phyloP scores from a whole-genome alignment of 163 green algal genomes.

The Trebouxiophyceae sp. region DNA sequence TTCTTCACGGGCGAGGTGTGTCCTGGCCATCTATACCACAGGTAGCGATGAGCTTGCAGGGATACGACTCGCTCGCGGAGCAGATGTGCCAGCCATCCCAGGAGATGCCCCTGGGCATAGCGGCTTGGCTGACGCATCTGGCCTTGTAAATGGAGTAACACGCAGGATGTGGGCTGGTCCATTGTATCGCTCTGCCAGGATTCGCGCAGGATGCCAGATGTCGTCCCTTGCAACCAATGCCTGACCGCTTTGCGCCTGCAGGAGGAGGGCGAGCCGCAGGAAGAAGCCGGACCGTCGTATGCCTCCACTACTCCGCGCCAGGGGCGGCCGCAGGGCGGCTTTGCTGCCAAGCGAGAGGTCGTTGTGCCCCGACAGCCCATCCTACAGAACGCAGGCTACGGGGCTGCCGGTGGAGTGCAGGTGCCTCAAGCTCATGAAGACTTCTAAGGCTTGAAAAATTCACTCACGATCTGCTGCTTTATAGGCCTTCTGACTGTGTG shows the following conservation, averaged over 20 bases:
- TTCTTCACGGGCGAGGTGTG: background rate
- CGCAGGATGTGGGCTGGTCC: background rate
- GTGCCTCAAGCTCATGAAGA: background rate
- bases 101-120: background rate
- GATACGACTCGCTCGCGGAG: no score
- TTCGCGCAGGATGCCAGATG: no score
- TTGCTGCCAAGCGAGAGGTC: background rate
- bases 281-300: background rate
- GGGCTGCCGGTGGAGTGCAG: conserved; percentile 8
- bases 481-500: background rate
- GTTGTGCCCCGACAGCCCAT: conserved; percentile 1
- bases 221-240: background rate
- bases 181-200: no score
- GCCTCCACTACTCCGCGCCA: background rate
- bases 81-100: no score
- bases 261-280: background rate
- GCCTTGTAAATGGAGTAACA: background rate
- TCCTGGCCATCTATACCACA: background rate
- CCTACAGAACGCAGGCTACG: conserved; percentile 5
- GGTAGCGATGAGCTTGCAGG: background rate
- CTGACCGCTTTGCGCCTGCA: background rate
- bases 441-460: background rate
- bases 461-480: background rate
- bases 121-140: background rate
- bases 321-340: no score